Base-by-base conservation (phyloP, 495 filamentous ascomycete genomes). In the Hypoxylon trugodes region DNA sequence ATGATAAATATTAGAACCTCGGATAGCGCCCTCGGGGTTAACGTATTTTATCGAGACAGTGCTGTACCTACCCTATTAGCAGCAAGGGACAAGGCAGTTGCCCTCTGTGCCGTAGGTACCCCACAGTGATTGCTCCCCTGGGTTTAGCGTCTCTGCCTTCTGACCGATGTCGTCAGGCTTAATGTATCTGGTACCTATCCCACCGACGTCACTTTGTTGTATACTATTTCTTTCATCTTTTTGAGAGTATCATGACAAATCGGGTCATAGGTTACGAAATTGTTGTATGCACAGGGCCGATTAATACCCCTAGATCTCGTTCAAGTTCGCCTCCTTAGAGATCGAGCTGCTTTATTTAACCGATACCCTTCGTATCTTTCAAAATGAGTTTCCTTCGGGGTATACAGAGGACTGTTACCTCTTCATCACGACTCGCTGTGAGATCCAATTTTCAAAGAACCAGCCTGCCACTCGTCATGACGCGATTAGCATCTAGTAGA, bases 401-500 rank as follows among this genome's bases (percentile, higher is more conserved):
- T 9, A 30, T 80, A 59, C 77, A 77, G 59, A 77, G 72, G 60
- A 65, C 69, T 12, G 57, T 76, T 18, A 61, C 70, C 6, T 71
- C 69, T 33, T 59, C 69, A 16, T 65, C 77, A 5, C 64, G 76
- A 33, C 42, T 69, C 22, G 58, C 65, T 19, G 48, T 69, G 13
- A 61, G 63, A 40, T 76, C 77, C 6, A 73, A 71, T 13, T 76
- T 81, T 28, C 71, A 70, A 61, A 73, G 68, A 55, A 72, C 58
- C 21, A 69, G 60, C 12, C 72, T 80, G 6, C 77, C 78, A 15
- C 33, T 62, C 36, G 37, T 74, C 35, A 36, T 67, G 49, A 57
- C 68, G 9, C 75, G 79, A 49, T 60, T 74, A 38, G 74, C 77
- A 19, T 81, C 79, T 33, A 81, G 72, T 30, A 80, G 75, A 69